These are phyloP conservation scores for Aspergillus ochraceus DNA, from an alignment of 2,329 filamentous ascomycete species.

Conservation along the genomic window DNA sequence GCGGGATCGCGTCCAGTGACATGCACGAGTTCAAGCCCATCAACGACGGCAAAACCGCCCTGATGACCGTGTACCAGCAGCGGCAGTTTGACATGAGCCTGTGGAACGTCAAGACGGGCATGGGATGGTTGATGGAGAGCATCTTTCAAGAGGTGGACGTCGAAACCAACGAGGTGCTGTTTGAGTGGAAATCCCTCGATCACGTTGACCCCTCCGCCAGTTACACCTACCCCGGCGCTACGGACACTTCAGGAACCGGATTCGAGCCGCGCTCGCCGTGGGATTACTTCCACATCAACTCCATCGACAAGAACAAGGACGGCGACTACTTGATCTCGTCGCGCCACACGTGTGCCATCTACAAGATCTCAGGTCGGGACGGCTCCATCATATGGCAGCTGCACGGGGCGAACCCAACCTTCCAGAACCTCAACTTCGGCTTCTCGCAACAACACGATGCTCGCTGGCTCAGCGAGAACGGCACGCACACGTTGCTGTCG, in stretches of 20 bases:
- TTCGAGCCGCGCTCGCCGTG: conserved; percentile 46
- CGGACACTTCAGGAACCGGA: conserved; percentile 50
- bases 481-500: conserved; percentile 39
- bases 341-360: conserved; percentile 41
- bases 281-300: conserved; percentile 49
- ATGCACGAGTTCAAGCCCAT: conserved; percentile 56
- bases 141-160: conserved; percentile 56
- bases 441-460: conserved; percentile 48
- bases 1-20: conserved; percentile 46
- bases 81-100: conserved; percentile 49
- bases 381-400: conserved; percentile 42
- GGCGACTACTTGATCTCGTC: conserved; percentile 46
- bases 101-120: conserved; percentile 43
- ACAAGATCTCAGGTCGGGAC: conserved; percentile 42
- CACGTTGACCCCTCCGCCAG: conserved; percentile 50
- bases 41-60: conserved; percentile 43
- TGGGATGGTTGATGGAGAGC: conserved; percentile 55
- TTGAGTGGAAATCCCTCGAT: conserved; percentile 53
- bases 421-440: conserved; percentile 40
- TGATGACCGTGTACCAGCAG: conserved; percentile 45
- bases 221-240: conserved; percentile 48
- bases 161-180: conserved; percentile 48
- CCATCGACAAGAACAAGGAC: conserved; percentile 41
- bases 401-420: conserved; percentile 38
- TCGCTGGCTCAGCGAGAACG: conserved; percentile 39